These are phyloP conservation scores for Chloranthus sessilifolius DNA, from an alignment of 164 flowering plant species.

Conservation along the genomic window DNA sequence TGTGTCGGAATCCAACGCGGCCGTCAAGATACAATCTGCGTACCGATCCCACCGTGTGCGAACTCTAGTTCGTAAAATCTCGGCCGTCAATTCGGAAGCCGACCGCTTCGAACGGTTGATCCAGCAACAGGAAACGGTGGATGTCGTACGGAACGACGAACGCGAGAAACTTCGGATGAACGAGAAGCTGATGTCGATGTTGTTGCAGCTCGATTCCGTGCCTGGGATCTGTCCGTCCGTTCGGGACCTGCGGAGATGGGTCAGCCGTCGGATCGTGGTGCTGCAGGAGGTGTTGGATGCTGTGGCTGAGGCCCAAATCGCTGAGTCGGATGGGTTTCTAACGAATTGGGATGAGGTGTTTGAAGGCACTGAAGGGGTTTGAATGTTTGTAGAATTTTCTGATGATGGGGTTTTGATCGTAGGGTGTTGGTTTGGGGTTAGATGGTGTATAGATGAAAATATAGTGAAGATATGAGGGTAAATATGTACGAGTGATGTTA, in stretches of 20 bases:
- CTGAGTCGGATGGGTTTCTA: slow-evolving; percentile 22
- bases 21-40: slow-evolving; percentile 62
- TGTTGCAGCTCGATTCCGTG: slow-evolving; percentile 70
- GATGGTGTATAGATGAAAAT: too few relatives aligned
- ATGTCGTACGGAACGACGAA: slow-evolving; percentile 49
- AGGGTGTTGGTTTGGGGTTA: too few relatives aligned
- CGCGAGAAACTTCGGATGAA: slow-evolving; percentile 55
- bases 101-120: slow-evolving; percentile 38
- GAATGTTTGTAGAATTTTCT: too few relatives aligned
- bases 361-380: slow-evolving; percentile 34
- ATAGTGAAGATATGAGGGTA: too few relatives aligned
- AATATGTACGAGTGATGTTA: too few relatives aligned
- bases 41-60: slow-evolving; percentile 60
- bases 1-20: slow-evolving; percentile 32
- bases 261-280: slow-evolving; percentile 77
- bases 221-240: slow-evolving; percentile 61
- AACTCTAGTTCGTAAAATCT: slow-evolving; percentile 35
- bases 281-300: slow-evolving; percentile 81
- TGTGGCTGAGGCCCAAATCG: slow-evolving; percentile 26
- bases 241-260: slow-evolving; percentile 63
- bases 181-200: slow-evolving; percentile 73
- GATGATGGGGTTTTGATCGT: too few relatives aligned
- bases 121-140: slow-evolving; percentile 86
- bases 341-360: slow-evolving; percentile 53
- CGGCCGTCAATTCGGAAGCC: slow-evolving; percentile 49